phyloP scores from a whole-genome alignment of 2,329 filamentous ascomycete genomes.

The Colletotrichum sidae region DNA sequence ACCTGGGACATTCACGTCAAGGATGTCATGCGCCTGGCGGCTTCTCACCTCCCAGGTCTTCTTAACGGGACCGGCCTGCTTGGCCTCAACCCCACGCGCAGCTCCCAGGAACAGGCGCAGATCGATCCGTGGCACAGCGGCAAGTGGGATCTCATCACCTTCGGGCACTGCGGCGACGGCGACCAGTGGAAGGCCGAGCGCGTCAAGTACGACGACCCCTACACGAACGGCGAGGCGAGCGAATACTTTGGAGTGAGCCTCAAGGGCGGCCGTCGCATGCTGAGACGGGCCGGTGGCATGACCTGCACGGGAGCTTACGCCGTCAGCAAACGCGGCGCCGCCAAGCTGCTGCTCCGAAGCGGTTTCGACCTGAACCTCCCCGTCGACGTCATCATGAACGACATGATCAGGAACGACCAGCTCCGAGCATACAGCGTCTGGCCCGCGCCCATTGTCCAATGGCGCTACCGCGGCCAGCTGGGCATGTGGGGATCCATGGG shows the following conservation, averaged over 20 bases:
- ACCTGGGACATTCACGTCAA: constrained; percentile 44
- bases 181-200: constrained; percentile 20
- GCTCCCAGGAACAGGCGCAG: not conserved
- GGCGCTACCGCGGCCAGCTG: constrained; percentile 40
- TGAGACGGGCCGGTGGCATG: constrained; percentile 40
- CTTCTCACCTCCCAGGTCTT: constrained; percentile 17
- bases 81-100: constrained; percentile 5
- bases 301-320: constrained; percentile 45
- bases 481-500: constrained; percentile 41
- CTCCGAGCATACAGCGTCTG: constrained; percentile 41
- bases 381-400: constrained; percentile 42
- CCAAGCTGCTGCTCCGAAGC: constrained; percentile 42
- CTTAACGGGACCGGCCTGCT: constrained; percentile 14
- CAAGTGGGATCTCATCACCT: constrained; percentile 41
- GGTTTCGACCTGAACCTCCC: constrained; percentile 42
- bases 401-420: constrained; percentile 39
- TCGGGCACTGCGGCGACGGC: constrained; percentile 42
- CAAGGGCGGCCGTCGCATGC: constrained; percentile 40
- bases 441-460: constrained; percentile 44
- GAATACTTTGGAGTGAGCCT: constrained; percentile 39
- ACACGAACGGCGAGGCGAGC: constrained; percentile 12
- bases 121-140: constrained; percentile 41
- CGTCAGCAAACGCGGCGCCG: constrained; percentile 43
- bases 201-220: constrained; percentile 18
- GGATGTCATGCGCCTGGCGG: constrained; percentile 39